Conservation (phyloP, 345 rosid genomes). For the Microcos paniculata region DNA sequence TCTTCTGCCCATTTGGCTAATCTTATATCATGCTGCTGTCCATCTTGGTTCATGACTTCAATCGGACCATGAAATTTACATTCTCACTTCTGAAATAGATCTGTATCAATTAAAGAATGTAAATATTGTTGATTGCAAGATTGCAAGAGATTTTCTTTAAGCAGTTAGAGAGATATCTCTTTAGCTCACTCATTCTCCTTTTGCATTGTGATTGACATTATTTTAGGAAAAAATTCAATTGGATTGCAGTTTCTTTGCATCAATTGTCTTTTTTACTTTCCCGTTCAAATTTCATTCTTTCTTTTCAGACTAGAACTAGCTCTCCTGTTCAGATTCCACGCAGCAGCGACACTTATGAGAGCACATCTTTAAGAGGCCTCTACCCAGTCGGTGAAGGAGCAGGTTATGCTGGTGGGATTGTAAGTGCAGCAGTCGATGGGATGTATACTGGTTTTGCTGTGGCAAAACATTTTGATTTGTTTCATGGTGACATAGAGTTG, state of each 20-base stretch:
- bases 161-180: background rate
- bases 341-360: slow-evolving; percentile 64
- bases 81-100: background rate
- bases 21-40: background rate
- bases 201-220: background rate
- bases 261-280: background rate
- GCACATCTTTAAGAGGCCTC: slow-evolving; percentile 71
- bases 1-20: background rate
- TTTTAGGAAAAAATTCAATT: background rate
- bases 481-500: slow-evolving; percentile 53
- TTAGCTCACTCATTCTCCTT: background rate
- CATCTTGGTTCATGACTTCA: background rate
- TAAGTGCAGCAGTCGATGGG: slow-evolving; percentile 98
- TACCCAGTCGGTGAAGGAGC: slow-evolving; percentile 99
- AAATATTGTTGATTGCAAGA: no score
- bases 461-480: slow-evolving; percentile 64
- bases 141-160: background rate
- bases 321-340: slow-evolving; percentile 83
- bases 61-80: background rate
- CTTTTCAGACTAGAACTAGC: slow-evolving; percentile 84
- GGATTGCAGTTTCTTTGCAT: background rate
- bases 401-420: slow-evolving; percentile 98
- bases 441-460: slow-evolving; percentile 83
- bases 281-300: slow-evolving; percentile 3
- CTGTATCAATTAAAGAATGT: background rate